A percentile compares a stretch with the other conserved stretches of the same genome.
Evolutionary conservation across 2,329 filamentous ascomycete species (phyloP).

Genomic region (Epichloe uncinata): DNA sequence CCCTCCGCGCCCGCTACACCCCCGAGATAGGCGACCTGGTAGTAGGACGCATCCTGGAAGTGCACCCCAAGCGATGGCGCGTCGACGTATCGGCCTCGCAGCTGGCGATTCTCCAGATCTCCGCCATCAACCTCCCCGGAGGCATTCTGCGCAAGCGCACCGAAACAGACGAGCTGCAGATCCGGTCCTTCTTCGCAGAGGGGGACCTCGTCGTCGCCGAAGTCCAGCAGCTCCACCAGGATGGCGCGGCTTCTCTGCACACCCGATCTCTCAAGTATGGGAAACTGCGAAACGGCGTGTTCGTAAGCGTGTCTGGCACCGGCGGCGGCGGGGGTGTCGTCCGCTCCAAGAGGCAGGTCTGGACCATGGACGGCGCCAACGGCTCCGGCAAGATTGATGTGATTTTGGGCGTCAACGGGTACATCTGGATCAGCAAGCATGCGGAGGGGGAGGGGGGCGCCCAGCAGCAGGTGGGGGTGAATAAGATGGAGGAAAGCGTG

Average conservation of each 20-base stretch:
- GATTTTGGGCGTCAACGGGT: constrained; percentile 88
- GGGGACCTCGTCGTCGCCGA: constrained; percentile 90
- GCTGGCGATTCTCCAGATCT: constrained; percentile 73
- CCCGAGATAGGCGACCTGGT: constrained; percentile 95
- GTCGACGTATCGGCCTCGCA: constrained; percentile 86
- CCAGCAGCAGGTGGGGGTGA: constrained; percentile 45
- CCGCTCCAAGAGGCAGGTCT: constrained; percentile 71
- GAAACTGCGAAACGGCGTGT: constrained; percentile 87
- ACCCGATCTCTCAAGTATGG: constrained; percentile 87
- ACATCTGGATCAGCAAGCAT: constrained; percentile 89
- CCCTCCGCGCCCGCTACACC: constrained; percentile 81
- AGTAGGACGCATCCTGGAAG: constrained; percentile 83
- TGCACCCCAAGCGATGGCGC: constrained; percentile 87
- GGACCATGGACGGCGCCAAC: constrained; percentile 53
- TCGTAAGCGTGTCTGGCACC: constrained; percentile 67
- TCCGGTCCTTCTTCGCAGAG: constrained; percentile 92
- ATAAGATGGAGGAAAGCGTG: constrained; percentile 75
- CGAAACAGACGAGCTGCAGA: constrained; percentile 92
- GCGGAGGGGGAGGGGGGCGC: constrained; percentile 42
- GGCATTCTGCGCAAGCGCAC: constrained; percentile 85
- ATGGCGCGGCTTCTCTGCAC: constrained; percentile 78
- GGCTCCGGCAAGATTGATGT: constrained; percentile 62
- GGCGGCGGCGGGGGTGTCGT: constrained; percentile 83
- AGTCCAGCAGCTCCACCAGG: constrained; percentile 77
- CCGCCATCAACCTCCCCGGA: constrained; percentile 85